A percentile compares a stretch with the other conserved stretches of the same genome.
phyloP scores from a whole-genome alignment of 2,329 filamentous ascomycete genomes.

The Trichophyton simii region DNA sequence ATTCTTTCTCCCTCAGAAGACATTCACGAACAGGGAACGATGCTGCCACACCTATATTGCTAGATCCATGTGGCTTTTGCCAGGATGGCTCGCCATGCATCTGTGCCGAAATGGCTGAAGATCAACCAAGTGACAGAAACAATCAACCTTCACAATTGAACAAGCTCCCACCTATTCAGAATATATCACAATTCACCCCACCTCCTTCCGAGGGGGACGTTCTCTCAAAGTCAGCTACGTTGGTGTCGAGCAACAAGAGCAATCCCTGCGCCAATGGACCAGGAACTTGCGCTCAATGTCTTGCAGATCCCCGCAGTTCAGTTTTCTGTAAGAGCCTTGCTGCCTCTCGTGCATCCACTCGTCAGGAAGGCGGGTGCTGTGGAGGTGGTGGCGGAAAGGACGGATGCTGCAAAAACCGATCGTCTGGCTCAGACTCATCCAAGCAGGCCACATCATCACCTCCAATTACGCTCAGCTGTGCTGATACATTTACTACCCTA shows the following conservation, averaged over 20 bases:
- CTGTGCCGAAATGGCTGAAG: conserved; percentile 54
- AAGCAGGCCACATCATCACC: conserved; percentile 23
- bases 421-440: conserved; percentile 17
- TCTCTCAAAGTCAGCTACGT: conserved; percentile 34
- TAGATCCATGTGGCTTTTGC: conserved; percentile 71
- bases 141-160: conserved; percentile 35
- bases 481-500: conserved; percentile 66
- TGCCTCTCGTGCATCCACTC: conserved; percentile 39
- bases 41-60: conserved; percentile 31
- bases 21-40: conserved; percentile 17
- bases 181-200: conserved; percentile 38
- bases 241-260: conserved; percentile 23
- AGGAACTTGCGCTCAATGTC: conserved; percentile 67
- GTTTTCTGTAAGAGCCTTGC: conserved; percentile 74
- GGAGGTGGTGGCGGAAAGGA: conserved; percentile 50
- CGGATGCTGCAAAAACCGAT: conserved; percentile 47
- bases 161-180: conserved; percentile 35
- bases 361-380: conserved; percentile 27
- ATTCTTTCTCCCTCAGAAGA: conserved; percentile 45
- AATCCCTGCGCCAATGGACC: conserved; percentile 53
- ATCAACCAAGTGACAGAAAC: conserved; percentile 27
- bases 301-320: conserved; percentile 63
- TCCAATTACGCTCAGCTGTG: conserved; percentile 54
- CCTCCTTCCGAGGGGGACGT: conserved; percentile 46
- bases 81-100: conserved; percentile 70